Evolutionary conservation across 2,329 filamentous ascomycete genomes (phyloP).

Genomic region (Microascus cirrosus): DNA sequence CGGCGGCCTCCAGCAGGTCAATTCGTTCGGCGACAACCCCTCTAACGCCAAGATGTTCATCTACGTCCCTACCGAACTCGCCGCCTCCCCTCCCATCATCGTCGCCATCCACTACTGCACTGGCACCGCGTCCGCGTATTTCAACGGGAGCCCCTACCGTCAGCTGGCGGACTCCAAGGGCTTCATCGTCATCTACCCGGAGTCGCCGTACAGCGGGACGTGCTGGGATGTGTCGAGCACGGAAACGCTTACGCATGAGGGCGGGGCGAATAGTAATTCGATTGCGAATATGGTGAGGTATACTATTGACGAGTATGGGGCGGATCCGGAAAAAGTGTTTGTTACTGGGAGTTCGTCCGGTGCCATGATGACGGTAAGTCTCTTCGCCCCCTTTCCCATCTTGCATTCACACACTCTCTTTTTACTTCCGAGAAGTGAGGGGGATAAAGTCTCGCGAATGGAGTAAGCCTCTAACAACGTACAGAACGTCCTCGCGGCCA

Average conservation of each 20-base stretch:
- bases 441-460: not conserved
- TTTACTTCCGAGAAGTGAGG: not conserved
- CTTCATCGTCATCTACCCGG: constrained; percentile 36
- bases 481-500: constrained; percentile 34
- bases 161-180: constrained; percentile 26
- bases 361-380: constrained; percentile 34
- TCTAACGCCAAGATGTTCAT: not conserved
- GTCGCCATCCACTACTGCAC: constrained; percentile 37
- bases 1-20: constrained; percentile 22
- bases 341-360: constrained; percentile 38
- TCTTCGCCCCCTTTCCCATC: not conserved
- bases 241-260: constrained; percentile 39
- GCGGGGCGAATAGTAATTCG: constrained; percentile 42
- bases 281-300: constrained; percentile 51
- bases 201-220: constrained; percentile 28
- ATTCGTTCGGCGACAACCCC: constrained; percentile 8
- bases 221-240: constrained; percentile 49
- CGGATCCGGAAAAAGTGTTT: constrained; percentile 38
- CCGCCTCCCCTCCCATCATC: not conserved
- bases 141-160: constrained; percentile 34
- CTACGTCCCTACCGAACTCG: not conserved
- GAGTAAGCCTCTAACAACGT: not conserved
- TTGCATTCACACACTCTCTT: not conserved
- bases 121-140: constrained; percentile 36
- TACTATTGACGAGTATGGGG: constrained; percentile 37